These are phyloP conservation scores for Entoloma clypeatum DNA, from an alignment of 1,284 basidiomycete species.

Conservation along the genomic window DNA sequence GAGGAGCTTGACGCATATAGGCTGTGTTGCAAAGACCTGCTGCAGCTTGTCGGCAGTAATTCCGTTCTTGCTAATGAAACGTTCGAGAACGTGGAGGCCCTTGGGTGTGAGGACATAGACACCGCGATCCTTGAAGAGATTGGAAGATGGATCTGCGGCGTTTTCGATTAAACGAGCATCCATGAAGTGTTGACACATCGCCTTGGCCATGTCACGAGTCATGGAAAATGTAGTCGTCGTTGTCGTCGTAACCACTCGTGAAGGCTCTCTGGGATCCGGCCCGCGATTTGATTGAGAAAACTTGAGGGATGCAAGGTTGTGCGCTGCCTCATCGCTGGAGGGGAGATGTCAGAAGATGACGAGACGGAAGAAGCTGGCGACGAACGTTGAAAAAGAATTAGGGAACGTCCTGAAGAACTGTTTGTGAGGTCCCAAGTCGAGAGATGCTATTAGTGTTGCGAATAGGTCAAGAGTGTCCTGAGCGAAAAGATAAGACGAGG, in stretches of 20 bases:
- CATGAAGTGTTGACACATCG: conserved; percentile 99
- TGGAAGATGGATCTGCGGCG: conserved; percentile 83
- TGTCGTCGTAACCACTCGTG: conserved; percentile 96
- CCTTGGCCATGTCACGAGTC: conserved; percentile 99
- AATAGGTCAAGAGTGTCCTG: conserved; percentile 98
- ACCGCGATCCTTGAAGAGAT: conserved; percentile 95
- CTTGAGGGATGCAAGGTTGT: conserved; percentile 92
- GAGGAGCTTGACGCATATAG: conserved; percentile 97
- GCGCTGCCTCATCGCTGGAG: conserved; percentile 89
- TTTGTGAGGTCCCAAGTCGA: conserved; percentile 85
- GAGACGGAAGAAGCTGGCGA: conserved; percentile 21
- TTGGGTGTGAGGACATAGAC: conserved; percentile 96
- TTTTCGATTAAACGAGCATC: conserved; percentile 97
- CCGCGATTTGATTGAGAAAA: conserved; percentile 99
- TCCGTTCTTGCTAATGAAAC: conserved; percentile 99
- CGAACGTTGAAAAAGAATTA: conserved; percentile 94
- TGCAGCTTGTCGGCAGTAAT: conserved; percentile 93
- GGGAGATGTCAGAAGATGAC: conserved; percentile 16
- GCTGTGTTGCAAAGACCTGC: conserved; percentile 86
- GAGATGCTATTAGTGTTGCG: conserved; percentile 92
- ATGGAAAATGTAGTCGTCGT: conserved; percentile 99
- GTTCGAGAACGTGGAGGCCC: conserved; percentile 96
- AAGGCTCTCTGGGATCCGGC: conserved; percentile 95
- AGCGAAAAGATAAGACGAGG: conserved; percentile 11
- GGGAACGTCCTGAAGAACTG: conserved; percentile 95